Evolutionary conservation across 176 grass and related monocot genomes (phyloP), one percentile per base, ranked within the genome.

Genomic region (Paspalum vaginatum): DNA sequence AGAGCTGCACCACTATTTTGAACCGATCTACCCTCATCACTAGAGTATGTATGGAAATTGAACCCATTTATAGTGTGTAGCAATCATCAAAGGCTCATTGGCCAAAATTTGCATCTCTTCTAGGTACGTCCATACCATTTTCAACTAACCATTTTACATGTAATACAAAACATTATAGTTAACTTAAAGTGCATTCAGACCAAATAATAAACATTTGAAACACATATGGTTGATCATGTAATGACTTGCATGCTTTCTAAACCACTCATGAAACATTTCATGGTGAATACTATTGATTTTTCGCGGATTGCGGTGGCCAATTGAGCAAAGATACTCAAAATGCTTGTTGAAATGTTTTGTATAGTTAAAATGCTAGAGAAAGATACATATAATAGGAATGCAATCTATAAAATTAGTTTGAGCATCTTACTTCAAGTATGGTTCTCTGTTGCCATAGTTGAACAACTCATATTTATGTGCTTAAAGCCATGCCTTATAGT

Each of bases 201-300:
- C n/a, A n/a, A n/a, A n/a, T n/a, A n/a, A n/a, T n/a, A n/a, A n/a
- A n/a, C n/a, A n/a, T n/a, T 68, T 11, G 5, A n/a, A 60, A 20
- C 40, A 24, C 4, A 60, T 60, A 20, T 13, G 20, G 32, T 13
- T n/a, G 40, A 16, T 76, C 5, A 32, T 20, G 9, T 14, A 5
- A 1, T n/a, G 11, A 8, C 76, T 79, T 67, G 67, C 61, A 52
- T 66, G 63, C 9, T 68, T 42, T 80, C 51, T 55, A 56, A 68
- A 56, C 77, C 77, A 80, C 15, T 80, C 76, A 78, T 65, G 76
- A 22, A 79, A 54, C 20, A 3, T 66, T 65, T 67, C 47, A 79
- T 51, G 60, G 38, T 79, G 76, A 7, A 79, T 79, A 54, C 18
- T 12, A 8, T 5, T 64, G 2, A 79, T 62, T 21, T n/a, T 2